phyloP scores from a whole-genome alignment of 768 basidiomycete genomes.

The Naematelia encephala region DNA sequence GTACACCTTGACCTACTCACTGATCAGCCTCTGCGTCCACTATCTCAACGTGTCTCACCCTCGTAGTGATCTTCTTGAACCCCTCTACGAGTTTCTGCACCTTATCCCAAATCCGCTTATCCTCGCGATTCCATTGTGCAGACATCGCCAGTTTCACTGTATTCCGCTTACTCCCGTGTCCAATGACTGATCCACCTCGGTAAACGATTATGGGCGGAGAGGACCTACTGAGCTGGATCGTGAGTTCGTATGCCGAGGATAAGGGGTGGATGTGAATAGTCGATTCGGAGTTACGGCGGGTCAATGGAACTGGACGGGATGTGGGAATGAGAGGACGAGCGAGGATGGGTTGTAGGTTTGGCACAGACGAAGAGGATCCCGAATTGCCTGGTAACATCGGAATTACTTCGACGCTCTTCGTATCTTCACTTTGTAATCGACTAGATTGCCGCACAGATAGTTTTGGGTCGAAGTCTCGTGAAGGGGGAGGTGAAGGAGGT shows the following conservation, averaged over 20 bases:
- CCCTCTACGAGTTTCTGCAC: conserved; percentile 18
- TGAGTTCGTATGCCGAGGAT: not conserved
- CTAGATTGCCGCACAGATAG: no score
- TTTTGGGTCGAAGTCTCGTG: no score
- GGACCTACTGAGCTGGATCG: not conserved
- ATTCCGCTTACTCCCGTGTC: not conserved
- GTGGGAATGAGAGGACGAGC: conserved; percentile 22
- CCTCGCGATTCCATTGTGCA: conserved; percentile 27
- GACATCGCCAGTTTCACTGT: not conserved
- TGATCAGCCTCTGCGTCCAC: not conserved
- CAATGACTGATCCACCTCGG: not conserved
- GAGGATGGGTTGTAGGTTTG: conserved; percentile 9
- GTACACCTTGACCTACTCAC: conserved; percentile 30
- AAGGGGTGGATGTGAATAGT: conserved; percentile 15
- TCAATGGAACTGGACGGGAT: conserved; percentile 11
- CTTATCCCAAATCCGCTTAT: conserved; percentile 22
- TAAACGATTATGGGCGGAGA: not conserved
- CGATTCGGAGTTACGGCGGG: conserved; percentile 7
- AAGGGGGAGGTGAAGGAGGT: not conserved
- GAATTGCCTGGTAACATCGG: no score
- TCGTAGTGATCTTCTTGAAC: conserved; percentile 26
- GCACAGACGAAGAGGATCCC: no score
- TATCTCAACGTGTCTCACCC: conserved; percentile 19
- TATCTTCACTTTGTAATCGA: no score
- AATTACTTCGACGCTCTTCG: no score